Evolutionary conservation across 345 rosid genomes (phyloP), one percentile per base, ranked within the genome.

Genomic region (Mallotus nudiflorus): DNA sequence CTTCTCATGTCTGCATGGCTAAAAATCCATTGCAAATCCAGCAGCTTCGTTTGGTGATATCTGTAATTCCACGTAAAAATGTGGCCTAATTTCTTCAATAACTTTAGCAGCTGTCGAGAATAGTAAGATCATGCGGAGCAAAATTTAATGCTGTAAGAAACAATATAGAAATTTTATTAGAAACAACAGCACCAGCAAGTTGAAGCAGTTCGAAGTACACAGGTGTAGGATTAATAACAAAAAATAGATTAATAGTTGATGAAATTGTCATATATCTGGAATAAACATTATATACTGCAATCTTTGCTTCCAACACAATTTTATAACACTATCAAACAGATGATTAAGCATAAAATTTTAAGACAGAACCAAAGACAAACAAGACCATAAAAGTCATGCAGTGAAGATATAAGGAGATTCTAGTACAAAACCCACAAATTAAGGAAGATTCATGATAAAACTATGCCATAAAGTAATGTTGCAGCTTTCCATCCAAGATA

Each of bases 111-210:
- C n/a, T 20, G 14, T 59, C 58, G 29, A n/a, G 33, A 66, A 68
- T 22, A 39, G 33, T 11, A 10, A 37, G 15, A 69, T 29, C 51
- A 28, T 44, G 11, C 25, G 11, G 25, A 57, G 22, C 58, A 72
- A 54, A 72, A 59, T 77, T 64, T 49, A 70, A 67, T 62, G 77
- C 77, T 56, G 77, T 52, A 56, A 20, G 40, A 45, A 44, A 61
- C 2, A 54, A 20, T 52, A 8, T 2, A 48, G 33, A 31, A 31
- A 18, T 44, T 44, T 70, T 24, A 22, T 14, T 48, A 45, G 29
- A 9, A 18, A 53, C 44, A 58, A 9, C 0, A 14, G 56, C 28
- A 52, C 27, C 4, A 52, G 28, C 14, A 11, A 22, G 12, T 7
- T 22, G 27, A 20, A n/a, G 56, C 6, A 31, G 3, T 22, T 16